Conservation (phyloP, 768 basidiomycete species). For the Fibroporia radiculosa region DNA sequence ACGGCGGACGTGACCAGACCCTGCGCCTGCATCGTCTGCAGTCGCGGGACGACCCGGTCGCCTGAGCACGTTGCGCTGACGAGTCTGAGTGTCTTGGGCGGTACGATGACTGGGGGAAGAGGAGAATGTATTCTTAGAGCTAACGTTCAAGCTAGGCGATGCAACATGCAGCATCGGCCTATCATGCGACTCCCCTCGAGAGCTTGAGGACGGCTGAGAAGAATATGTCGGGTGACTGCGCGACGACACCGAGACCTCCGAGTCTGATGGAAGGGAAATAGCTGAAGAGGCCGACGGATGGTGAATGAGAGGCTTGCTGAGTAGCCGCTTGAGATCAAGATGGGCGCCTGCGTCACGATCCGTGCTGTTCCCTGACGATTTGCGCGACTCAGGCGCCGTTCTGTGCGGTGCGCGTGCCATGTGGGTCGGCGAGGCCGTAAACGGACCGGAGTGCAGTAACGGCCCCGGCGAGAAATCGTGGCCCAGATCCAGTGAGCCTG, state of each 20-base stretch:
- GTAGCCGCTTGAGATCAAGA: constrained; percentile 23
- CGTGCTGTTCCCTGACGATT: constrained; percentile 14
- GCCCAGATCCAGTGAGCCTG: background rate
- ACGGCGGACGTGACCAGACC: background rate
- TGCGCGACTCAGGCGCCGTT: constrained; percentile 10
- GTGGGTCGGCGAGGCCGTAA: background rate
- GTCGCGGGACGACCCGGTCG: background rate
- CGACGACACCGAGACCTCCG: constrained; percentile 13
- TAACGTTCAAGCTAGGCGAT: background rate
- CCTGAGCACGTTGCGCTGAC: constrained; percentile 1
- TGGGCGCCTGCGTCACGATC: constrained; percentile 19
- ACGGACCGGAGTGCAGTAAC: background rate
- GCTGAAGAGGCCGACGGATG: constrained; percentile 16
- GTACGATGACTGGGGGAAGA: background rate
- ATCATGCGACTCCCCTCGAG: background rate
- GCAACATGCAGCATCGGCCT: background rate
- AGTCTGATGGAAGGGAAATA: constrained; percentile 18
- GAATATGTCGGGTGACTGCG: background rate
- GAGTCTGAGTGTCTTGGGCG: background rate
- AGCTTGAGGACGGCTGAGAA: background rate
- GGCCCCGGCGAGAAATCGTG: constrained; percentile 1
- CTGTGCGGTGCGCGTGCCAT: no score
- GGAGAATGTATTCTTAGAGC: background rate
- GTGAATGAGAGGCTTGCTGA: constrained; percentile 23
- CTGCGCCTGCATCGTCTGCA: background rate